These are phyloP conservation scores for Alectoria sarmentosa DNA, from an alignment of 495 filamentous ascomycete species.

Conservation along the genomic window DNA sequence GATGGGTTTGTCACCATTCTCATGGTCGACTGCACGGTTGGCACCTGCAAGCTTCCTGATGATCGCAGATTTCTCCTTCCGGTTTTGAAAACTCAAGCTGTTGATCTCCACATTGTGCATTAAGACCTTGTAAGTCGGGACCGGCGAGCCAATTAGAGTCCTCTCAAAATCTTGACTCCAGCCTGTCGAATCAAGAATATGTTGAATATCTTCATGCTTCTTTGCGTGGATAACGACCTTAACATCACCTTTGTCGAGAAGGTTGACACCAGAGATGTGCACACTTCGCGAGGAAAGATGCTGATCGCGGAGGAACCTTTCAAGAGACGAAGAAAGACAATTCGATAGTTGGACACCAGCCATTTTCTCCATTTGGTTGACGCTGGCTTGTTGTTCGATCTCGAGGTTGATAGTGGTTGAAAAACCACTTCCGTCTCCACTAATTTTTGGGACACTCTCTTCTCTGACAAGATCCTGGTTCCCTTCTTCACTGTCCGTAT, in stretches of 20 bases:
- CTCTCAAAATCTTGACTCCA: not conserved
- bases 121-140: not conserved
- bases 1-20: not conserved
- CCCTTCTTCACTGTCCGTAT: not conserved
- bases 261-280: not conserved
- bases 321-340: not conserved
- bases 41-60: not conserved
- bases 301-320: not conserved
- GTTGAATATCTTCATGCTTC: not conserved
- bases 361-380: not conserved
- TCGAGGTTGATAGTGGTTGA: not conserved
- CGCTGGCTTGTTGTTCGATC: not conserved
- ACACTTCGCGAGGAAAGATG: not conserved
- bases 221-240: not conserved
- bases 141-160: not conserved
- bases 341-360: not conserved
- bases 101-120: not conserved
- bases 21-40: not conserved
- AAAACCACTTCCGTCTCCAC: not conserved
- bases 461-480: too few relatives aligned
- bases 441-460: too few relatives aligned
- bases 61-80: not conserved
- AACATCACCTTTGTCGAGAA: not conserved
- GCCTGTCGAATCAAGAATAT: not conserved
- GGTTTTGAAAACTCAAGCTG: not conserved